These are phyloP conservation scores for Gastrolobium villosum DNA, from an alignment of 306 rosid genomes.

Conservation along the genomic window DNA sequence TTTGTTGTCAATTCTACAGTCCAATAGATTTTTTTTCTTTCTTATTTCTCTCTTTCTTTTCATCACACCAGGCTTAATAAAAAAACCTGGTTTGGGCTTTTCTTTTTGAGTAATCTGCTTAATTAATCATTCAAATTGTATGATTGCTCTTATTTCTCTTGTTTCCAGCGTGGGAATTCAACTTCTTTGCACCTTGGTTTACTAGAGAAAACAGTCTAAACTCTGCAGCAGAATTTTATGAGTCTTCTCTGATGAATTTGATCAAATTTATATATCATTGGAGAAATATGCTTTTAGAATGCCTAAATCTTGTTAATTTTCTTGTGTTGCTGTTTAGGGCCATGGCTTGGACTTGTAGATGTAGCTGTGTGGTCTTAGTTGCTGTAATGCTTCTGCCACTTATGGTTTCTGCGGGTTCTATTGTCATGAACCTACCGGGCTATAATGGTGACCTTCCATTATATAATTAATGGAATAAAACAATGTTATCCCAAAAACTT, in stretches of 20 bases:
- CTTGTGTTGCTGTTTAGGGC: too few species aligned
- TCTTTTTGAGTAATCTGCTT: neutral
- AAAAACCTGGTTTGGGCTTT: neutral
- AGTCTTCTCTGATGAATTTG: neutral
- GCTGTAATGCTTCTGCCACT: too few species aligned
- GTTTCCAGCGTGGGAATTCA: neutral
- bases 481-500: too few species aligned
- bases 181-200: slow-evolving; percentile 5
- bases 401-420: too few species aligned
- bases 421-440: too few species aligned
- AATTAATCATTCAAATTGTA: neutral
- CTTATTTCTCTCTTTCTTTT: neutral
- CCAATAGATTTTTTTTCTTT: neutral
- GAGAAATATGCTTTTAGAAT: slow-evolving; percentile 17
- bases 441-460: too few species aligned
- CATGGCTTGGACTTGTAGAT: too few species aligned
- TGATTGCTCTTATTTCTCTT: neutral
- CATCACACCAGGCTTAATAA: neutral
- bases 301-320: neutral
- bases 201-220: slow-evolving; percentile 8
- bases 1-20: slow-evolving; percentile 4
- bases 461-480: too few species aligned
- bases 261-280: neutral
- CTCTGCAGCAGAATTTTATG: neutral
- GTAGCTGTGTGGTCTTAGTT: too few species aligned